Conservation (phyloP, 441 rosid species). For the Adansonia gregorii region DNA sequence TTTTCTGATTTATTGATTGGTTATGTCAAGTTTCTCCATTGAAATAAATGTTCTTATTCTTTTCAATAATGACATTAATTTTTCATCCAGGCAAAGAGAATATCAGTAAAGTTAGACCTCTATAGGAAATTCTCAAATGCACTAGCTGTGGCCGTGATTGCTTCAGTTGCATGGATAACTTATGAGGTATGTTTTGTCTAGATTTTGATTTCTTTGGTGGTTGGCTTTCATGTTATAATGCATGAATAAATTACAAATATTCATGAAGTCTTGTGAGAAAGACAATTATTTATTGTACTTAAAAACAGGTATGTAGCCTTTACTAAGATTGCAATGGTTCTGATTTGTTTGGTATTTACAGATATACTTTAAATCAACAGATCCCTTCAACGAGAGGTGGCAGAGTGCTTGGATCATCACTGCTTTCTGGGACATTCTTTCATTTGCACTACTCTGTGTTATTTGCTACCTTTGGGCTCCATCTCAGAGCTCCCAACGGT, state of each 20-base stretch:
- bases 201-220: neutral
- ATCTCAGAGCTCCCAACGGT: slow-evolving; percentile 90
- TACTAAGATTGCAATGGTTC: neutral
- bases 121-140: slow-evolving; percentile 96
- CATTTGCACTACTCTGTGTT: slow-evolving; percentile 69
- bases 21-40: neutral
- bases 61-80: slow-evolving; percentile 13
- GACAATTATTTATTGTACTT: neutral
- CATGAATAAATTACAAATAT: neutral
- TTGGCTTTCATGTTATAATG: neutral
- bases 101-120: slow-evolving; percentile 81
- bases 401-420: slow-evolving; percentile 93
- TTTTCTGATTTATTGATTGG: neutral
- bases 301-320: neutral
- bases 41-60: neutral
- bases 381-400: slow-evolving; percentile 91
- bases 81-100: slow-evolving; percentile 69
- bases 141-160: slow-evolving; percentile 72
- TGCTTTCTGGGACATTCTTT: slow-evolving; percentile 90
- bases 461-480: slow-evolving; percentile 97
- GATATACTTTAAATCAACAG: slow-evolving; percentile 96
- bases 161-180: slow-evolving; percentile 87
- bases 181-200: slow-evolving; percentile 71
- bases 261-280: neutral
- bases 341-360: slow-evolving; percentile 37